Percentiles rank a stretch among this genome's conserved stretches.
Conservation (phyloP, 768 basidiomycete genomes). For the Megacollybia marginata region DNA sequence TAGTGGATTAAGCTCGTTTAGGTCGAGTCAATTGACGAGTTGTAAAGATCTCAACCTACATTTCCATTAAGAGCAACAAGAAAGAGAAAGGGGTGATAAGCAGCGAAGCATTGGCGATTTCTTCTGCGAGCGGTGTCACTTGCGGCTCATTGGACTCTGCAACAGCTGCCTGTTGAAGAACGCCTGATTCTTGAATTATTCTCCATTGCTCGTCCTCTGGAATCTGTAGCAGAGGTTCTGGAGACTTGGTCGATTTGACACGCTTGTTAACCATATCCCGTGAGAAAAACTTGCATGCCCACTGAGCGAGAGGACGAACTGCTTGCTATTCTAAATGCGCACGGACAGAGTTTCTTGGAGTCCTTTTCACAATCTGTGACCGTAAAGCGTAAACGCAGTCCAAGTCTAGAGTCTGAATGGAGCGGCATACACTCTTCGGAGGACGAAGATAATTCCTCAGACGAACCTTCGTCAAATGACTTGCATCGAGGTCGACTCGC, state of each 20-base stretch:
- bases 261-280: background rate
- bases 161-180: slow-evolving; percentile 33
- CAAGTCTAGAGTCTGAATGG: slow-evolving; percentile 33
- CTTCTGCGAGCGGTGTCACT: slow-evolving; percentile 44
- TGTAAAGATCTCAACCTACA: slow-evolving; percentile 32
- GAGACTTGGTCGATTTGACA: background rate
- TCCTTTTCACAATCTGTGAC: slow-evolving; percentile 25
- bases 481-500: too few species aligned
- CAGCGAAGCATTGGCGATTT: slow-evolving; percentile 59
- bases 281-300: slow-evolving; percentile 10
- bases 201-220: slow-evolving; percentile 76
- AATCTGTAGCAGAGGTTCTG: slow-evolving; percentile 37
- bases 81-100: slow-evolving; percentile 71
- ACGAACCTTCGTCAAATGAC: too few species aligned
- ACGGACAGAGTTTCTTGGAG: slow-evolving; percentile 39
- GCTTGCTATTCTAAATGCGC: slow-evolving; percentile 34
- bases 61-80: slow-evolving; percentile 75
- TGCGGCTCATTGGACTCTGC: slow-evolving; percentile 22
- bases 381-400: slow-evolving; percentile 17
- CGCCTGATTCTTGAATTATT: slow-evolving; percentile 57
- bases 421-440: slow-evolving; percentile 29
- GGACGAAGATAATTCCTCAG: slow-evolving; percentile 30
- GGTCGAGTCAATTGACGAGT: background rate
- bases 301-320: slow-evolving; percentile 27
- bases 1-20: slow-evolving; percentile 59